Evolutionary conservation across 371 early-diverging fungal genomes (phyloP), one percentile per base, ranked within the genome.

Genomic region (Rhizopus stolonifer): DNA sequence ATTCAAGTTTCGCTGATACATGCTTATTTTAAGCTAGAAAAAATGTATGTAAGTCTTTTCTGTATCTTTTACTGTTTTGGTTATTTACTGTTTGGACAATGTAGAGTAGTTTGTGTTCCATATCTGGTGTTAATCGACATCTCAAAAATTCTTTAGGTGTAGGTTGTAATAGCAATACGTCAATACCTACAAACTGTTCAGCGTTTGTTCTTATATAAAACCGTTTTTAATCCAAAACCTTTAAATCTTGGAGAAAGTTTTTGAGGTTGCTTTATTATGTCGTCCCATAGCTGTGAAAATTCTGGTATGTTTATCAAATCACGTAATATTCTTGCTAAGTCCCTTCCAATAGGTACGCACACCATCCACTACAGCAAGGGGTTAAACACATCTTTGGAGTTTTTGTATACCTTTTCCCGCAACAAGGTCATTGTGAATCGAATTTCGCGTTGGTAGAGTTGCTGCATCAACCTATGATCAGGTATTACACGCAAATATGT

Each of bases 321-420:
- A 61, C 85, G 86, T 33, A 90, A 64, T n/a, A 82, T 73, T 22
- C 90, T 75, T 25, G 89, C 65, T 1, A 89, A 56, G 57, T 90
- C 91, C 25, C 91, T 72, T 0, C 91, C 91, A 1, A 90, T 74
- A 18, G 71, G 61, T 3, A 76, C 73, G 55, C 90, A 90, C 26
- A 77, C 79, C 21, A 70, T 40, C 66, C 84, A 86, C 70, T 74
- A 43, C n/a, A 42, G 26, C 5, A 22, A 39, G 22, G 13, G n/a
- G 26, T 14, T 43, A 7, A 44, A 25, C 10, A 46, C 11, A 26
- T 34, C 21, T 36, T 15, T 25, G 3, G 26, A 31, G 6, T 24
- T 46, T 6, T 39, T 17, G 14, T 36, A 38, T 65, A 75, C 78
- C 64, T 80, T 81, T 44, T 83, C 81, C 34, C 85, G 55, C 26